Base-by-base conservation (phyloP, 495 filamentous ascomycete species). In the Pseudomonodictys pantanalensis region DNA sequence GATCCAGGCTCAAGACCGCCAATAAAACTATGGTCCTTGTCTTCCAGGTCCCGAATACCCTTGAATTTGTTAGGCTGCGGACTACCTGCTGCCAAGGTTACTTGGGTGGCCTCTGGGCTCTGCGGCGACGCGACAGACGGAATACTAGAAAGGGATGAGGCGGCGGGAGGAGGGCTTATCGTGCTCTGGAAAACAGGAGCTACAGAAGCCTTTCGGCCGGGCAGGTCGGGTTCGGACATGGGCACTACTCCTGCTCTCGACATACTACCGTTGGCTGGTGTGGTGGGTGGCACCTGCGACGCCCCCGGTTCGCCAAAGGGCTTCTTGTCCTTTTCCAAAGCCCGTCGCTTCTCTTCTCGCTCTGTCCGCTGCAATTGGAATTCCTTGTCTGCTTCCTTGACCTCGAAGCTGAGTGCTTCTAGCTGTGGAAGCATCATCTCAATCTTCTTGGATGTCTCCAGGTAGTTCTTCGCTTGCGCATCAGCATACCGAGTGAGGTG, bases 401-500 rank as follows among this genome's bases (percentile, higher is more conserved):
- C 93, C 72, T 97, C 92, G 56, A 81, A 81, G 38, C 87, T 88
- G 38, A 99, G 77, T n/a, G 93, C 95, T 59, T 97, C 89, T 17
- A 99, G 78, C 66, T 97, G 91, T 2, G 93, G 93, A 20, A 91
- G 78, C 78, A 95, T 86, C 32, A 83, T 81, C 60, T 96, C 90
- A 38, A 99, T 84, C 71, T 88, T 96, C 71, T 91, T 88, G 12
- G 92, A 86, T 6, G 91, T 86, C 9, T 81, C 71, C 56, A 97
- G 75, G 65, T 92, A 97, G 60, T 79, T 87, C 69, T 81, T 86
- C 10, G 95, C 88, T 71, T 99, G 93, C 5, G 86, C 85, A 70
- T 96, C 91, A 2, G 93, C 93, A 71, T 91, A 99, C 70, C 88
- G 92, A 18, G 93, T 97, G 38, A 99, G 78, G 70, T 96, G 91